These are phyloP conservation scores for Schrenkiella parvula DNA, from an alignment of 345 rosid species.

Conservation along the genomic window DNA sequence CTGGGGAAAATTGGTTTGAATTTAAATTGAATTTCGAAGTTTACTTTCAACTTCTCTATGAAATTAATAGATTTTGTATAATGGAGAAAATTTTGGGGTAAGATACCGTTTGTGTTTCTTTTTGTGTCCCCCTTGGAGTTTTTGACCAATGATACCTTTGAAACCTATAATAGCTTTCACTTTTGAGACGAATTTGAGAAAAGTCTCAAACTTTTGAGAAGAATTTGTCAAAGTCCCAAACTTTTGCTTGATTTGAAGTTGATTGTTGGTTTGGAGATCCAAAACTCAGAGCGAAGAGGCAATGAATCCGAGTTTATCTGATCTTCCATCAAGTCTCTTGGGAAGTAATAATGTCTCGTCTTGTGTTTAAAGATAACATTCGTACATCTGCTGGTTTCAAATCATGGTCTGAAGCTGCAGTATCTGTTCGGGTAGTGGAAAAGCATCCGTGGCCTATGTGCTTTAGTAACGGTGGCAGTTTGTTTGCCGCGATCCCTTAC, in stretches of 20 bases:
- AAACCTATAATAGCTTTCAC: no score
- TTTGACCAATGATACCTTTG: no score
- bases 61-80: neutral
- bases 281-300: neutral
- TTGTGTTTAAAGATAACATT: neutral
- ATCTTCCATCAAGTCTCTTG: neutral
- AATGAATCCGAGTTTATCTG: neutral
- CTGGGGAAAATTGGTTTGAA: neutral
- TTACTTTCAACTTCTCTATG: no score
- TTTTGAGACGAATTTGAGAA: neutral
- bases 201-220: no score
- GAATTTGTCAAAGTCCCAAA: neutral
- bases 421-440: neutral
- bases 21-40: no score
- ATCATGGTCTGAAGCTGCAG: neutral
- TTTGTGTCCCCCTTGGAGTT: no score
- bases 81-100: no score
- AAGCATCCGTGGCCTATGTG: neutral
- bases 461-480: neutral
- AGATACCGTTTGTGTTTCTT: no score
- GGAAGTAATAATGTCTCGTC: neutral
- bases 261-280: neutral
- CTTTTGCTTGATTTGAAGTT: neutral
- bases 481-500: neutral
- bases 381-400: neutral